Conservation (phyloP, 148 eudicot genomes). For the Amaranthus hypochondriacus region DNA sequence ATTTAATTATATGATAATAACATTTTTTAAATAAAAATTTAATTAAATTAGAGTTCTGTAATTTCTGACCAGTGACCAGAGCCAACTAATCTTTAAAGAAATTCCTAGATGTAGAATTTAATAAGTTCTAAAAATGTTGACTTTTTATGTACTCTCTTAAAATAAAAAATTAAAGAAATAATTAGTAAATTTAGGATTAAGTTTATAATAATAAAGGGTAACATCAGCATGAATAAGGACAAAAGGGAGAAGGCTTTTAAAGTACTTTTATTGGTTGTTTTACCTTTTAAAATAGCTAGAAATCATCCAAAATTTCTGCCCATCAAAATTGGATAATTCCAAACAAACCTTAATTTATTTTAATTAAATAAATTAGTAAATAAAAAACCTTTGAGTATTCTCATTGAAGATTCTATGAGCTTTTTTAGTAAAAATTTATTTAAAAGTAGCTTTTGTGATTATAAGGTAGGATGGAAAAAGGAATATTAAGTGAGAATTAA, state of each 20-base stretch:
- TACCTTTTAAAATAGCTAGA: slow-evolving; percentile 5
- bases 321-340: slow-evolving; percentile 30
- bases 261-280: slow-evolving; percentile 32
- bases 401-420: slow-evolving; percentile 21
- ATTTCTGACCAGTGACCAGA: slow-evolving; percentile 22
- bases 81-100: slow-evolving; percentile 22
- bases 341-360: slow-evolving; percentile 12
- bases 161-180: neutral
- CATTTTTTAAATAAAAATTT: neutral
- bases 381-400: slow-evolving; percentile 4
- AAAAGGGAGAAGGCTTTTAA: slow-evolving; percentile 32
- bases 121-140: slow-evolving; percentile 16
- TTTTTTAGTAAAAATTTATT: slow-evolving; percentile 13
- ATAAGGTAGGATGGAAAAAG: too few relatives aligned
- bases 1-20: neutral
- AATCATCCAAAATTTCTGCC: slow-evolving; percentile 19
- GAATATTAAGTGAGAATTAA: too few relatives aligned
- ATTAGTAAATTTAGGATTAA: slow-evolving; percentile 8
- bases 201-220: slow-evolving; percentile 6
- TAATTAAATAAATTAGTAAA: neutral
- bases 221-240: slow-evolving; percentile 28
- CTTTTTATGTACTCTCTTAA: slow-evolving; percentile 20
- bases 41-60: slow-evolving; percentile 11
- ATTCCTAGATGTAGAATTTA: slow-evolving; percentile 23
- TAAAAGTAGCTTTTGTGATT: slow-evolving; percentile 12